phyloP scores from a whole-genome alignment of 345 rosid genomes.

The Eucalyptus victrix region DNA sequence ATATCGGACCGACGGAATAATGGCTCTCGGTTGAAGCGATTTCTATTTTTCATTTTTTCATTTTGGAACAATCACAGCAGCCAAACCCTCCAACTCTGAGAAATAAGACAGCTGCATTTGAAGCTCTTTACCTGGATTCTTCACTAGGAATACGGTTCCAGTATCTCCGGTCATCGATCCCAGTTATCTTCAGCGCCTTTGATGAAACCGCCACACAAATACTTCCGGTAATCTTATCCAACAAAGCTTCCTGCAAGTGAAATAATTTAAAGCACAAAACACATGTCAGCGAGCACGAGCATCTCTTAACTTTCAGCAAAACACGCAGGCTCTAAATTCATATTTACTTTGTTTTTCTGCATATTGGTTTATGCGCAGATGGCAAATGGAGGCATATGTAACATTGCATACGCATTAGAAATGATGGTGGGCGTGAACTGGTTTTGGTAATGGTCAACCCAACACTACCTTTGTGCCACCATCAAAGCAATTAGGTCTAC shows the following conservation, averaged over 20 bases:
- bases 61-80: not conserved
- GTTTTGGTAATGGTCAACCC: not conserved
- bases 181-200: conserved; percentile 49
- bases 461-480: conserved; percentile 19
- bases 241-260: conserved; percentile 7
- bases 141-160: conserved; percentile 48
- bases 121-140: conserved; percentile 41
- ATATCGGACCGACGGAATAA: not conserved
- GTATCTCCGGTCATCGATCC: conserved; percentile 69
- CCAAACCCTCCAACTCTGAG: not conserved
- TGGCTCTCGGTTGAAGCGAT: not conserved
- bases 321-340: not conserved
- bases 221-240: conserved; percentile 48
- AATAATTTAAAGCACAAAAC: not conserved
- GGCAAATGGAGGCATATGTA: not conserved
- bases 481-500: conserved; percentile 6
- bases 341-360: not conserved
- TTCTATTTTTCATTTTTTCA: not conserved
- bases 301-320: not conserved
- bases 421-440: not conserved
- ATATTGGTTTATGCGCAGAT: not conserved
- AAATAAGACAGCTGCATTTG: not conserved
- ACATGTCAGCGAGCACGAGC: not conserved
- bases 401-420: not conserved
- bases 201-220: conserved; percentile 50